Evolutionary conservation across 2,329 filamentous ascomycete genomes (phyloP).

Genomic region (Dactylellina sp.): DNA sequence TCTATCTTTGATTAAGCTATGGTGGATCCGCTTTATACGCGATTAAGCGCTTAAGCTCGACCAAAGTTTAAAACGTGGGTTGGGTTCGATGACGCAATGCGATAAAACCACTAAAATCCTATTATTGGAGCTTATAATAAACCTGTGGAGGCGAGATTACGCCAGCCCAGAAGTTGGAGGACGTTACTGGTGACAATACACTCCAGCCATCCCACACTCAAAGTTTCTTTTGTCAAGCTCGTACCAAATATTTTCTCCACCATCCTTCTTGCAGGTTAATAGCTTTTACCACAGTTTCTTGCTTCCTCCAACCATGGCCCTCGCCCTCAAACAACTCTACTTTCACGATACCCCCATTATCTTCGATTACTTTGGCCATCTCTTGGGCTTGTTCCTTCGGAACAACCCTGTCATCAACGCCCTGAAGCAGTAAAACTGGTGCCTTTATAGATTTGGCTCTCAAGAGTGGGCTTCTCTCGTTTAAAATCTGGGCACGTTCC

Average conservation of each 20-base stretch:
- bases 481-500: conserved; percentile 65
- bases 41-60: no score
- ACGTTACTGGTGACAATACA: no score
- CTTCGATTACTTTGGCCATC: conserved; percentile 67
- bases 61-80: no score
- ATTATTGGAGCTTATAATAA: no score
- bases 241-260: conserved; percentile 66
- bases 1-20: no score
- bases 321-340: conserved; percentile 68
- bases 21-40: no score
- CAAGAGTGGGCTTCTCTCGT: conserved; percentile 67
- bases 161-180: no score
- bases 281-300: conserved; percentile 64
- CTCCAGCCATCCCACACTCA: no score
- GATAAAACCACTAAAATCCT: no score
- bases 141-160: no score
- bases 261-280: conserved; percentile 67
- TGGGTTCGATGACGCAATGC: no score
- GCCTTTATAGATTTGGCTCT: conserved; percentile 67
- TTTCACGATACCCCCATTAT: conserved; percentile 65
- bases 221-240: neutral
- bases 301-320: conserved; percentile 67
- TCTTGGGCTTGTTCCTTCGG: conserved; percentile 70
- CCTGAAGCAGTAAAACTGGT: conserved; percentile 71
- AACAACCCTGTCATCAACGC: conserved; percentile 70